phyloP scores from a whole-genome alignment of 768 basidiomycete genomes.

The Collybia nuda region DNA sequence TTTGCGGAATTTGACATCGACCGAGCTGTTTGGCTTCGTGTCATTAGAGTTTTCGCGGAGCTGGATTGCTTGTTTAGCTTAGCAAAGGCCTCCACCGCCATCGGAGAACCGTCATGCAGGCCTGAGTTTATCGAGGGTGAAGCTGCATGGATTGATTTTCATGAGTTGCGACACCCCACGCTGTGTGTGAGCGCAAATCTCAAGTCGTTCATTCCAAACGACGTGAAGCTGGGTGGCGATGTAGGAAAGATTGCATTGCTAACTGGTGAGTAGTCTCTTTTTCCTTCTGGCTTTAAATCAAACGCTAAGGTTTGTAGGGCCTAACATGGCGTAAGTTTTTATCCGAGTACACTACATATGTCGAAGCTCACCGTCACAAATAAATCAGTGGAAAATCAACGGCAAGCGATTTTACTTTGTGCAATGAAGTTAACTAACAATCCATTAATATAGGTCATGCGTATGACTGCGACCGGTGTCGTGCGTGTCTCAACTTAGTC shows the following conservation, averaged over 20 bases:
- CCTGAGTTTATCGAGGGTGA: slow-evolving; percentile 85
- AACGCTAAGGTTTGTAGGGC: slow-evolving; percentile 43
- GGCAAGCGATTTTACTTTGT: slow-evolving; percentile 28
- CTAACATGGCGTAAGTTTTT: slow-evolving; percentile 79
- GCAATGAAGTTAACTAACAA: neutral
- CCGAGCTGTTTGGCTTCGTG: slow-evolving; percentile 78
- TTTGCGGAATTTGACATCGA: slow-evolving; percentile 83
- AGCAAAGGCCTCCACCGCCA: slow-evolving; percentile 82
- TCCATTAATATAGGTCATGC: slow-evolving; percentile 58
- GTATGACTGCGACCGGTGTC: slow-evolving; percentile 95
- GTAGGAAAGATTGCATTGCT: slow-evolving; percentile 77
- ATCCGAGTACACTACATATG: neutral
- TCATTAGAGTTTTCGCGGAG: slow-evolving; percentile 85
- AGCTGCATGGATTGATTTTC: slow-evolving; percentile 81
- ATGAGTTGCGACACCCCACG: slow-evolving; percentile 88
- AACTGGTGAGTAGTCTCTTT: slow-evolving; percentile 59
- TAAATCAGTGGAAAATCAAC: slow-evolving; percentile 72
- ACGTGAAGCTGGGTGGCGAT: slow-evolving; percentile 81
- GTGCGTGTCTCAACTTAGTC: slow-evolving; percentile 38
- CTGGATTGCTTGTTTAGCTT: slow-evolving; percentile 95
- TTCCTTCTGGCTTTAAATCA: neutral
- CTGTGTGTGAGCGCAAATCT: slow-evolving; percentile 62
- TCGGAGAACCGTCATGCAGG: slow-evolving; percentile 93
- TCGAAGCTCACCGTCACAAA: too few relatives aligned
- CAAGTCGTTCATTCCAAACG: slow-evolving; percentile 89